Conservation (phyloP, 1,284 basidiomycete species). For the Papiliotrema flavescens region DNA sequence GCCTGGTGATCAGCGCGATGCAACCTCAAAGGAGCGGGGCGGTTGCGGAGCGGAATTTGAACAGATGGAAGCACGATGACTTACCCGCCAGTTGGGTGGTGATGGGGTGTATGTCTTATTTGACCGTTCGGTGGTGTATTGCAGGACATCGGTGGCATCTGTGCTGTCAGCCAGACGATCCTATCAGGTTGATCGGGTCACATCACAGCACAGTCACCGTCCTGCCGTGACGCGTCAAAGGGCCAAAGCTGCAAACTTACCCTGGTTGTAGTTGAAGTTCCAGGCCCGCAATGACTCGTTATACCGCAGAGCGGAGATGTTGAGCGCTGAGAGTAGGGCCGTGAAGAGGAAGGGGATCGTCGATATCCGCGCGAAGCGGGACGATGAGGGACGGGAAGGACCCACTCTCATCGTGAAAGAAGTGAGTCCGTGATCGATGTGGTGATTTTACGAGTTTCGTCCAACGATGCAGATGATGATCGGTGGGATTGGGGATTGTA, state of each 20-base stretch:
- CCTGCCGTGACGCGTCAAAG: background rate
- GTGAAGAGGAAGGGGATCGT: conserved; percentile 9
- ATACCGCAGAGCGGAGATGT: conserved; percentile 50
- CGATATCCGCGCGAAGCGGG: background rate
- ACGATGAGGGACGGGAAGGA: background rate
- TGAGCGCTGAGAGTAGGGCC: conserved; percentile 4
- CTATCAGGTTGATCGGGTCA: conserved; percentile 20
- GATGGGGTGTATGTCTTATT: conserved; percentile 69
- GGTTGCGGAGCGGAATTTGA: background rate
- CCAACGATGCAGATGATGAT: no score
- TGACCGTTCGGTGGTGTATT: conserved; percentile 63
- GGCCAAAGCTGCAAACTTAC: conserved; percentile 19
- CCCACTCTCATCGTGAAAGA: conserved; percentile 4
- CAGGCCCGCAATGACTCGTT: conserved; percentile 69
- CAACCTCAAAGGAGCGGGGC: background rate
- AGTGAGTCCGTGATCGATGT: background rate
- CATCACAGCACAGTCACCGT: background rate
- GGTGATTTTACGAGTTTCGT: no score
- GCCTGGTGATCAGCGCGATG: conserved; percentile 30
- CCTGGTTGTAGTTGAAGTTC: conserved; percentile 78
- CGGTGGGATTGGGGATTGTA: no score
- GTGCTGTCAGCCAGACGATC: background rate
- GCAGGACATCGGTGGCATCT: conserved; percentile 60
- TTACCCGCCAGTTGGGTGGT: conserved; percentile 75
- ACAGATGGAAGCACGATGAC: conserved; percentile 47